Evolutionary conservation across 768 basidiomycete species (phyloP).

Genomic region (Mycena sanguinolenta): DNA sequence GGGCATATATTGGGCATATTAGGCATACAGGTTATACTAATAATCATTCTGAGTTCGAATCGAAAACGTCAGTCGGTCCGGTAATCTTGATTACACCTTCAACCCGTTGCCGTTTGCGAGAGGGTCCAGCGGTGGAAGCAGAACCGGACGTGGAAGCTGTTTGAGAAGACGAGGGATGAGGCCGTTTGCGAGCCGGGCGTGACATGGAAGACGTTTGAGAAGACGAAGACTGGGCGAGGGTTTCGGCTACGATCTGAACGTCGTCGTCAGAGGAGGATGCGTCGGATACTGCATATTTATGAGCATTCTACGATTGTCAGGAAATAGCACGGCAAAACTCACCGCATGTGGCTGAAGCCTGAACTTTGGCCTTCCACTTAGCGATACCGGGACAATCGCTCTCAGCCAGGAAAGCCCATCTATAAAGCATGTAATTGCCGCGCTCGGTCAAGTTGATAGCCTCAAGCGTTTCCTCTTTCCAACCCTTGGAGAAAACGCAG

Average conservation of each 20-base stretch:
- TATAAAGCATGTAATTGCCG: not conserved
- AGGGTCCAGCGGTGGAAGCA: too few relatives aligned
- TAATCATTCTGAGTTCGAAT: too few relatives aligned
- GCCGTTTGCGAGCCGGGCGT: not conserved
- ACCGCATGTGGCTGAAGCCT: not conserved
- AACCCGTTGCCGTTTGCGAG: too few relatives aligned
- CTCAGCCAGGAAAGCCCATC: not conserved
- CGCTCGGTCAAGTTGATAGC: not conserved
- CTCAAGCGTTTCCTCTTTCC: not conserved
- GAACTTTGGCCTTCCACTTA: not conserved
- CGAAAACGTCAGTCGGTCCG: too few relatives aligned
- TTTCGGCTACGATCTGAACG: not conserved
- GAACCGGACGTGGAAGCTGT: too few relatives aligned
- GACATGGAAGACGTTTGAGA: not conserved
- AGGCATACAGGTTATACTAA: too few relatives aligned
- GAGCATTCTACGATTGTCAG: not conserved
- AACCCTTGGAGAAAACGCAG: not conserved
- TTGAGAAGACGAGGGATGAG: too few relatives aligned
- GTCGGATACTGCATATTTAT: too few relatives aligned
- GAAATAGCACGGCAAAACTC: not conserved
- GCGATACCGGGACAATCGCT: not conserved
- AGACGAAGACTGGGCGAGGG: not conserved
- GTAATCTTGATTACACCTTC: too few relatives aligned
- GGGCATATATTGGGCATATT: too few relatives aligned
- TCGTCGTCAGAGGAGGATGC: too few relatives aligned